Evolutionary conservation across 352 stramenopile genomes (phyloP).

Genomic region (Pythium oligandrum): DNA sequence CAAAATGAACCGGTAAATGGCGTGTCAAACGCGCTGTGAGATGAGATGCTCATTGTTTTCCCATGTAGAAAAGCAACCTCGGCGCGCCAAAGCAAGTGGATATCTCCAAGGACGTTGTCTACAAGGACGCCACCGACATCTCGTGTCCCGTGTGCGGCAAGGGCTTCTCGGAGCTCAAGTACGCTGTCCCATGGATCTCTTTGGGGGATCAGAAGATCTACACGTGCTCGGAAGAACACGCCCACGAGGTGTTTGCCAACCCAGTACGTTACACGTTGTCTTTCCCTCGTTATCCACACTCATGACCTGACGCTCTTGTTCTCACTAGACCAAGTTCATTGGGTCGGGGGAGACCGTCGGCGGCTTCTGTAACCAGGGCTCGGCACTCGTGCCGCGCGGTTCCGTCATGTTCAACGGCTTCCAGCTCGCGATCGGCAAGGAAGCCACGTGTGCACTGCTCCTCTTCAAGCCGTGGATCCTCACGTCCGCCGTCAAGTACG

Average conservation of each 20-base stretch:
- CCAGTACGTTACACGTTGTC: slow-evolving; percentile 7
- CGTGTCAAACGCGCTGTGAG: no score
- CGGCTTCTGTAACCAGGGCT: slow-evolving; percentile 54
- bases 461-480: slow-evolving; percentile 81
- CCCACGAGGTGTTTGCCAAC: slow-evolving; percentile 21
- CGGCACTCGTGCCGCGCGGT: slow-evolving; percentile 27
- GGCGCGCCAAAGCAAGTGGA: slow-evolving; percentile 35
- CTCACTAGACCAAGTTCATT: slow-evolving; percentile 33
- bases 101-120: slow-evolving; percentile 55
- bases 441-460: slow-evolving; percentile 60
- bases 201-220: slow-evolving; percentile 35
- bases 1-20: slow-evolving; percentile 62
- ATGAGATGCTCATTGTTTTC: not conserved
- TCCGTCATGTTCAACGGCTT: slow-evolving; percentile 87
- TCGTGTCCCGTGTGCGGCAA: slow-evolving; percentile 53
- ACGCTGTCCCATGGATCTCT: slow-evolving; percentile 69
- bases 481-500: slow-evolving; percentile 61
- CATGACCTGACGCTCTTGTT: no score
- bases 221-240: slow-evolving; percentile 22
- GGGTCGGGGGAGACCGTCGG: slow-evolving; percentile 10
- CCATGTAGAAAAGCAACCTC: slow-evolving; percentile 33
- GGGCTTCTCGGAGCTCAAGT: slow-evolving; percentile 60
- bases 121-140: slow-evolving; percentile 67
- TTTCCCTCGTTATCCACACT: not conserved
- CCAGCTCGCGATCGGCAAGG: slow-evolving; percentile 57